phyloP scores from a whole-genome alignment of 257 asterid species.

The Rehmannia glutinosa region DNA sequence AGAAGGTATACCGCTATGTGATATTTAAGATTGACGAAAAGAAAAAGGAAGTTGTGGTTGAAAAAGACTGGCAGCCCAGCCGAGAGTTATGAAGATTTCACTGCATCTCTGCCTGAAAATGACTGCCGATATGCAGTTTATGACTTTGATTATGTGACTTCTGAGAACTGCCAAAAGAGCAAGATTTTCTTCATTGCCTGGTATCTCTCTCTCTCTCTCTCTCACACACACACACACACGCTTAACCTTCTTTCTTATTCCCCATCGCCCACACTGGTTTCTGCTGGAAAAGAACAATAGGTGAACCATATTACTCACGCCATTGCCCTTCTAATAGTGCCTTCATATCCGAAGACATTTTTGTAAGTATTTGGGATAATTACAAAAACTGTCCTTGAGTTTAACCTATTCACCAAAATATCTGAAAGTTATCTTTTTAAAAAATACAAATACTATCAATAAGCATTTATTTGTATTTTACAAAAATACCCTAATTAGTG shows the following conservation, averaged over 20 bases:
- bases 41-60: slow-evolving; percentile 63
- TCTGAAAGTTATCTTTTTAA: too few relatives aligned
- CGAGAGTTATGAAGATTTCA: slow-evolving; percentile 58
- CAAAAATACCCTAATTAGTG: too few relatives aligned
- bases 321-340: too few relatives aligned
- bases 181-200: slow-evolving; percentile 64
- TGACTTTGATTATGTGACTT: slow-evolving; percentile 60
- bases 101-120: slow-evolving; percentile 53
- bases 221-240: background rate
- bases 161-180: slow-evolving; percentile 75
- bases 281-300: background rate
- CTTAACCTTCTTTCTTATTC: too few relatives aligned
- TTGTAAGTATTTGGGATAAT: too few relatives aligned
- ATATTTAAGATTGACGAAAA: slow-evolving; percentile 62
- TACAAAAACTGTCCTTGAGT: too few relatives aligned
- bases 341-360: too few relatives aligned
- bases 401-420: too few relatives aligned
- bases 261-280: too few relatives aligned
- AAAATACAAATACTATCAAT: too few relatives aligned
- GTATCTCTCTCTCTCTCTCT: slow-evolving; percentile 23
- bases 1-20: slow-evolving; percentile 55
- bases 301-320: too few relatives aligned
- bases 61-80: slow-evolving; percentile 60
- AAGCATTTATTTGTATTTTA: too few relatives aligned
- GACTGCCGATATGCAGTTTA: slow-evolving; percentile 69